Base-by-base conservation (phyloP, 2,329 filamentous ascomycete species). In the Phyllosticta citriasiana region DNA sequence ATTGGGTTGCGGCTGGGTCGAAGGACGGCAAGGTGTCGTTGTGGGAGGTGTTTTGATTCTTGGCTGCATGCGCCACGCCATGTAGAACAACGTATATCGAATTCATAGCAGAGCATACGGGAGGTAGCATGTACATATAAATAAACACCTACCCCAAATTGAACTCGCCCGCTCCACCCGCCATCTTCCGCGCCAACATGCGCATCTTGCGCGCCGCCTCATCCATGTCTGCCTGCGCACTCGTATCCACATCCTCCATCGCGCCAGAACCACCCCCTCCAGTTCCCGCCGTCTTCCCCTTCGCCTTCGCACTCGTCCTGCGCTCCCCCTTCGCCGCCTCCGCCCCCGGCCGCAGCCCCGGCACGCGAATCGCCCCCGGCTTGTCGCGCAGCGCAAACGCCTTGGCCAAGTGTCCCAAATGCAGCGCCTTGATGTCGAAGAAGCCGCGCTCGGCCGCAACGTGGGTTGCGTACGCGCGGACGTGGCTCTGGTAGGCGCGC, bases 1-100 rank as follows among this genome's bases (percentile, higher is more conserved):
- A 97, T 73, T 97, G 93, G 92, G 73, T 97, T 57, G 94, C 88
- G 19, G 90, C 85, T 1, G 94, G 94, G 1, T 88, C 89, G 60
- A 99, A 97, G 73, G 94, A 97, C 76, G 94, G 93, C 19, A 96
- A 95, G 72, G 84, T 97, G 64, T 96, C 91, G 70, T 77, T 99
- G 66, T 99, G 94, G 94, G 90, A 97, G 76, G 86, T 97, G 62
- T 99, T 94, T 62, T 80, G 64, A 59, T 22, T 22, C 19, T 22
- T 22, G 19, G 19, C 19, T 22, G 19, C 2, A 22, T 22, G 2
- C 19, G 19, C 19, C 19, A 22, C 19, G 19, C 19, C 19, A 22
- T 22, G 19, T 30, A 8, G 9, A 30, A 8, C 27, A 30, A 30
- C 9, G 27, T 30, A 30, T 30, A 30, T 30, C 6, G 27, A 8